A percentile compares a stretch with the other conserved stretches of the same genome.
Evolutionary conservation across 2,329 filamentous ascomycete species (phyloP).

Genomic region (Colletotrichum abscissum): DNA sequence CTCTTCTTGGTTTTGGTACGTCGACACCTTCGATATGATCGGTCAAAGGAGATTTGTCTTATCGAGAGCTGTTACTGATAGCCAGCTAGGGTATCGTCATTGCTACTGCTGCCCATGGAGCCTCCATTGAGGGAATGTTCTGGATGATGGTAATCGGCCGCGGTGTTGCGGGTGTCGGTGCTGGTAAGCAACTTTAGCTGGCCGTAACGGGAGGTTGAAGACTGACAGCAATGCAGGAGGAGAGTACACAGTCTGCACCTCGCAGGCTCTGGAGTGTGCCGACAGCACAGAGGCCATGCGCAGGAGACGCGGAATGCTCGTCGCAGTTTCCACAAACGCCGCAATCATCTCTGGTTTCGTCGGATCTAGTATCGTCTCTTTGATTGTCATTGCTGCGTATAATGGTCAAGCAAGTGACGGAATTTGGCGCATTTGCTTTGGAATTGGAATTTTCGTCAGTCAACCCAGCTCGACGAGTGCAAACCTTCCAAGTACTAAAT

Average conservation of each 20-base stretch:
- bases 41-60: fast-evolving
- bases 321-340: constrained; percentile 56
- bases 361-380: constrained; percentile 53
- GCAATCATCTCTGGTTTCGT: constrained; percentile 49
- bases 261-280: constrained; percentile 43
- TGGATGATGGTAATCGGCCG: constrained; percentile 63
- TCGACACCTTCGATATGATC: neutral
- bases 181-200: constrained; percentile 42
- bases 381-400: constrained; percentile 56
- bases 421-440: constrained; percentile 56
- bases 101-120: constrained; percentile 55
- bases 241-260: constrained; percentile 45
- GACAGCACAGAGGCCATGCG: constrained; percentile 42
- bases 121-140: constrained; percentile 56
- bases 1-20: constrained; percentile 53
- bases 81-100: constrained; percentile 49
- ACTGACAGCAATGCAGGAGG: constrained; percentile 35
- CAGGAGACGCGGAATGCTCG: constrained; percentile 43
- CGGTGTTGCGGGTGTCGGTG: constrained; percentile 59
- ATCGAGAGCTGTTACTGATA: neutral
- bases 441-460: constrained; percentile 53
- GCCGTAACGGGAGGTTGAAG: neutral
- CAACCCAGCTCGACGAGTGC: no score
- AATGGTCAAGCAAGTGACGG: constrained; percentile 47
- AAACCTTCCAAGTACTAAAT: no score